Evolutionary conservation across 2,329 filamentous ascomycete genomes (phyloP), one percentile per base, ranked within the genome.

Genomic region (Beauveria australis): DNA sequence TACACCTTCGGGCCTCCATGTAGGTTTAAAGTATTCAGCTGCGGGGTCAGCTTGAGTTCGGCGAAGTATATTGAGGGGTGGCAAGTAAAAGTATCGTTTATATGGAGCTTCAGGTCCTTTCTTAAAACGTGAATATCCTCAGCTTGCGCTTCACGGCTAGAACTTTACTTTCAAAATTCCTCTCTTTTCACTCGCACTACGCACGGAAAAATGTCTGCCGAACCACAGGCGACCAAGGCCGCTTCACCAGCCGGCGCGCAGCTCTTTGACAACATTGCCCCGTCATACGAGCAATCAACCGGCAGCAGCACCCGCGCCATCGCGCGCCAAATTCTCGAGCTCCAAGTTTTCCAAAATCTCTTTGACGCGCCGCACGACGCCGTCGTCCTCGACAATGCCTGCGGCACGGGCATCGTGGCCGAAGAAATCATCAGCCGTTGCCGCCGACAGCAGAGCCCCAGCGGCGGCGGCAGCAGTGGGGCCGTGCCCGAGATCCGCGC

Each of bases 301-400:
- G 65, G 64, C 24, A 65, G 66, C 5, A 58, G 56, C 54, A 67
- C 65, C 8, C 59, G 64, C 10, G 63, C 66, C 22, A 52, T 68
- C 0, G 63, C 64, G 8, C 47, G 59, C n/a, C 18, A 58, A 9
- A n/a, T 64, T 22, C 43, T 68, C 10, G 18, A 58, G 7, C 44
- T 62, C 7, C 24, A 40, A 4, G 26, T 26, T 10, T 18, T 62
- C 18, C 41, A 30, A 5, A 46, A 37, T 48, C 40, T 56, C 26
- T 19, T 57, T 46, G 37, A 37, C 47, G 14, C 41, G 33, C 19
- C 56, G 63, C 28, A 40, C 58, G 3, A 28, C 6, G 53, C 43
- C 18, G n/a, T 47, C 24, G 57, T 71, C 26, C 65, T 71, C 5
- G 69, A 71, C 61, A 71, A 68, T 41, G 67, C 68, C 8, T 69